Evolutionary conservation across 2,329 filamentous ascomycete species (phyloP).

Genomic region (Aspergillus novoparasiticus): DNA sequence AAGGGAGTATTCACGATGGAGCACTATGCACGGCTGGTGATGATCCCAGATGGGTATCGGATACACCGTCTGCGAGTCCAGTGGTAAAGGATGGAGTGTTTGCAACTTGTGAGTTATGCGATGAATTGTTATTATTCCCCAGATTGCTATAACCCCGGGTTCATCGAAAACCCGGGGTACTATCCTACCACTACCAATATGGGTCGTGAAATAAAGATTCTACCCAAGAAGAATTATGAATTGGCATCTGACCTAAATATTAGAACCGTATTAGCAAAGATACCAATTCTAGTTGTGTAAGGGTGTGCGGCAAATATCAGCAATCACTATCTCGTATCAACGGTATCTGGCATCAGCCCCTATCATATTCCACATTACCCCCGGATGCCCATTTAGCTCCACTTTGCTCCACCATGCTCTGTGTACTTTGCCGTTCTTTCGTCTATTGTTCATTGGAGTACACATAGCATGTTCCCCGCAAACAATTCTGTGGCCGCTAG

Average conservation of each 20-base stretch:
- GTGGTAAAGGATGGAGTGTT: background rate
- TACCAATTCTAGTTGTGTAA: background rate
- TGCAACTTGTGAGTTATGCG: background rate
- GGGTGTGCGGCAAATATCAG: background rate
- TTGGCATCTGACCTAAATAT: fast-evolving
- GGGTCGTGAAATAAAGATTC: background rate
- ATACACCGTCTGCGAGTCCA: no score
- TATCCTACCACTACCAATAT: background rate
- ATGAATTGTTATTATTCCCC: background rate
- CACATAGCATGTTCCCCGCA: background rate
- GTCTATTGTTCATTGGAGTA: background rate
- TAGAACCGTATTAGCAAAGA: background rate
- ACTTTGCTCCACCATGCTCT: background rate
- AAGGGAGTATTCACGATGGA: background rate
- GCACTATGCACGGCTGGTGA: background rate
- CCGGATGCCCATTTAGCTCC: background rate
- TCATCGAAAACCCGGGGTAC: background rate
- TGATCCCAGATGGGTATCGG: background rate
- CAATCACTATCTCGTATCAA: background rate
- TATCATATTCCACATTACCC: background rate
- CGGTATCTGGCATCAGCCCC: background rate
- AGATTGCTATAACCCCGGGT: background rate
- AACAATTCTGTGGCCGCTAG: background rate
- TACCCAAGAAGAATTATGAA: background rate
- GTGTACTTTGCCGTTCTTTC: background rate